These are phyloP conservation scores for Carpinus viminea DNA, from an alignment of 306 rosid species.

Conservation along the genomic window DNA sequence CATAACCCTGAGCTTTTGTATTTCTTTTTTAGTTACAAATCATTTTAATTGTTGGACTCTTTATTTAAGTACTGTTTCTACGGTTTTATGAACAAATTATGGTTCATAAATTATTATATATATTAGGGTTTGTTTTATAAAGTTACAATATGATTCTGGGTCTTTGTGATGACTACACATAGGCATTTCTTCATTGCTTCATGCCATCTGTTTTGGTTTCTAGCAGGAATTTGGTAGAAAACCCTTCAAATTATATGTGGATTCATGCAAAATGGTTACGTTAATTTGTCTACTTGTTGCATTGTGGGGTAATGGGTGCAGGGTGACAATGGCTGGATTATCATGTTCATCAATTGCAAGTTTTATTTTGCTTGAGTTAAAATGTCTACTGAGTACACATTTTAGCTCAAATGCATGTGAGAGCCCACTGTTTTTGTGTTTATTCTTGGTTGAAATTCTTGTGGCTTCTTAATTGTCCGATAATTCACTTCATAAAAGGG, in stretches of 20 bases:
- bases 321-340: background rate
- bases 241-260: background rate
- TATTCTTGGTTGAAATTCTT: background rate
- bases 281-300: background rate
- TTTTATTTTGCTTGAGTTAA: background rate
- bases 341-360: background rate
- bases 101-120: background rate
- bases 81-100: background rate
- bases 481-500: background rate
- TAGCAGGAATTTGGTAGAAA: background rate
- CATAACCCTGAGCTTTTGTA: background rate
- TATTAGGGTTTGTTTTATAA: background rate
- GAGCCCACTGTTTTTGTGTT: background rate
- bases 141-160: background rate
- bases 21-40: background rate
- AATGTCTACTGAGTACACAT: background rate
- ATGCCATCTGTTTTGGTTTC: background rate
- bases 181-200: no score
- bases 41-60: background rate
- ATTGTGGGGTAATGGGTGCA: background rate
- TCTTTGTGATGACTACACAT: background rate
- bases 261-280: background rate
- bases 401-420: background rate
- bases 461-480: background rate
- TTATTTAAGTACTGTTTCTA: background rate